These are phyloP conservation scores for Lasiodiplodia theobromae DNA, from an alignment of 2,329 filamentous ascomycete species.

Conservation along the genomic window DNA sequence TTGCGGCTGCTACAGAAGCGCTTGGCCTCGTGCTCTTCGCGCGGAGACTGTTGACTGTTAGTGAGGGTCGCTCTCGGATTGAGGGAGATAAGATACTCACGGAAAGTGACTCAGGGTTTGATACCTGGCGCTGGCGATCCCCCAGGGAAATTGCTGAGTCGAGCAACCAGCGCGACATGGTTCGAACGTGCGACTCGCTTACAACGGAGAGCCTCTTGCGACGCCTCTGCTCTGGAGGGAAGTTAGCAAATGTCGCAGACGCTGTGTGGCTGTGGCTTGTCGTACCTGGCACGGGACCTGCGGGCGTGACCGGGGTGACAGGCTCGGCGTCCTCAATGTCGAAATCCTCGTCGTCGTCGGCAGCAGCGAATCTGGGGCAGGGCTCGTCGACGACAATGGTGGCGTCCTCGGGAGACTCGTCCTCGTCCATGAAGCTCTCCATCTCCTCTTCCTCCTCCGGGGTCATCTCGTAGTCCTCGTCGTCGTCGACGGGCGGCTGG, in stretches of 20 bases:
- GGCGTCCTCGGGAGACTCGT: not conserved
- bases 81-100: not conserved
- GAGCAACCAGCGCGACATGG: constrained; percentile 29
- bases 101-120: not conserved
- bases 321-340: not conserved
- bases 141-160: constrained; percentile 22
- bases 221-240: constrained; percentile 14
- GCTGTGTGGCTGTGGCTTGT: not conserved
- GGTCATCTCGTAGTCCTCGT: constrained; percentile 15
- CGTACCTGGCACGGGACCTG: constrained; percentile 6
- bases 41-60: not conserved
- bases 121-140: constrained; percentile 22
- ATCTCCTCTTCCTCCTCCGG: constrained; percentile 1
- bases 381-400: constrained; percentile 14
- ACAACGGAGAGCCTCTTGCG: constrained; percentile 20
- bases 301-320: not conserved
- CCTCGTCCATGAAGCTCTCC: constrained; percentile 1
- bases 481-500: constrained; percentile 5
- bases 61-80: not conserved
- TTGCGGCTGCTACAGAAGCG: constrained; percentile 14
- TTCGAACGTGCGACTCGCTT: constrained; percentile 23
- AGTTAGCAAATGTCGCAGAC: not conserved
- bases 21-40: constrained; percentile 13
- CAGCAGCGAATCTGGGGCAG: constrained; percentile 2
- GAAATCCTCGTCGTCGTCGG: not conserved